Evolutionary conservation across 1,284 basidiomycete species (phyloP), one percentile per base, ranked within the genome.

Genomic region (Neolentinus lepideus): DNA sequence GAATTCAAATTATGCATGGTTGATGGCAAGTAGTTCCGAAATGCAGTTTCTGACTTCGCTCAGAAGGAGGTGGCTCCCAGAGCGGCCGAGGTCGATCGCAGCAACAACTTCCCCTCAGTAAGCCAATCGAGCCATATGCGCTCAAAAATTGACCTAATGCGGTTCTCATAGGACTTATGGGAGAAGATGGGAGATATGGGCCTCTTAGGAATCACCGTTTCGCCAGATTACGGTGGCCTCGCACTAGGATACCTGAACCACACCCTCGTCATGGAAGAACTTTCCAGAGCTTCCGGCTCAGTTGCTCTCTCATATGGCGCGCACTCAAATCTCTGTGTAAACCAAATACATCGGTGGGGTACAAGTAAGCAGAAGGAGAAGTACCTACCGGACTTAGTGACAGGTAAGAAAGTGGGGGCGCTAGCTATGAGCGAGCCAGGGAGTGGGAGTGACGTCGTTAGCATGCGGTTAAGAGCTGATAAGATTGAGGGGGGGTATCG

Each of bases 391-490:
- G 87, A 90, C 64, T 79, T 98, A 45, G 76, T 97, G 43, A 77
- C 81, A 26, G 95, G 94, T 54, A 84, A 73, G 67, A 91, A 92
- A 68, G 82, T 98, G 29, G 95, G 95, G 48, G 88, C 89, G 60
- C 77, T 98, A 54, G 95, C 94, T 10, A 98, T 98, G 95, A 92
- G 88, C 62, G 94, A 98, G 72, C 81, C 90, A 1, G 92, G 88
- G 16, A 85, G 87, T 59, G 94, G 94, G 51, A 94, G 91, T 64
- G 94, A 98, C 69, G 94, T 98, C 22, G 85, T 97, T 22, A 90
- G 88, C 64, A 98, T 97, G 95, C 80, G 78, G 63, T 76, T 94
- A 52, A 83, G 79, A 54, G 94, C 93, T 16, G 84, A 86, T 58
- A 88, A 88, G 70, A 78, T 88, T 33, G 75, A 83, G 19, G 88